A percentile compares a stretch with the other conserved stretches of the same genome.
Evolutionary conservation across 2,329 filamentous ascomycete species (phyloP).

Genomic region (Metarhizium brunneum): DNA sequence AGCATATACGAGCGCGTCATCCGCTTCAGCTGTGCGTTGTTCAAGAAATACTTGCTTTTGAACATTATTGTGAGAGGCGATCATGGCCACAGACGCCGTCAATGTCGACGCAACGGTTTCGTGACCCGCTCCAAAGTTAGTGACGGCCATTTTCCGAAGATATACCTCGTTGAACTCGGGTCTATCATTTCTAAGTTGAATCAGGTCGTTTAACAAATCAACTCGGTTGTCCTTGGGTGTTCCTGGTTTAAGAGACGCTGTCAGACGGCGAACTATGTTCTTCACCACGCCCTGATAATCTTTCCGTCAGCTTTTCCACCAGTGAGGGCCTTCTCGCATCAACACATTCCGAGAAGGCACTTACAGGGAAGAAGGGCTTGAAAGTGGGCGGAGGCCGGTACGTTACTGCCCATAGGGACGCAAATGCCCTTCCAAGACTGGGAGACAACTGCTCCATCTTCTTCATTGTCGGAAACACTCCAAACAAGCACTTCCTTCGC

Average conservation of each 20-base stretch:
- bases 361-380: slow-evolving; percentile 39
- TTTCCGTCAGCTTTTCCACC: background rate
- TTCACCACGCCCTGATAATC: slow-evolving; percentile 22
- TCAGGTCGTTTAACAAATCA: slow-evolving; percentile 37
- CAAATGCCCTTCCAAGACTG: slow-evolving; percentile 28
- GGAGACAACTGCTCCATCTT: slow-evolving; percentile 29
- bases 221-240: slow-evolving; percentile 19
- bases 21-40: slow-evolving; percentile 11
- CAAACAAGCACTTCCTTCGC: slow-evolving; percentile 43
- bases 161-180: slow-evolving; percentile 38
- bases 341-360: slow-evolving; percentile 8
- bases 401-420: slow-evolving; percentile 33
- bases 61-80: slow-evolving; percentile 28
- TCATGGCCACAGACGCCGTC: slow-evolving; percentile 37
- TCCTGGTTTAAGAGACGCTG: slow-evolving; percentile 17
- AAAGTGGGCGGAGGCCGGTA: slow-evolving; percentile 35
- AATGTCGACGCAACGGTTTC: slow-evolving; percentile 45
- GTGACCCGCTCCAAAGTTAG: slow-evolving; percentile 47
- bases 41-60: slow-evolving; percentile 25
- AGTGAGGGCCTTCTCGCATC: background rate
- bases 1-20: slow-evolving; percentile 8
- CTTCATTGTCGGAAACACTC: slow-evolving; percentile 35
- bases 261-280: slow-evolving; percentile 24
- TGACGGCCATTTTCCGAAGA: slow-evolving; percentile 41
- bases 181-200: slow-evolving; percentile 33